Conservation (phyloP, 2,329 filamentous ascomycete genomes). For the Sporothrix dimorphospora region DNA sequence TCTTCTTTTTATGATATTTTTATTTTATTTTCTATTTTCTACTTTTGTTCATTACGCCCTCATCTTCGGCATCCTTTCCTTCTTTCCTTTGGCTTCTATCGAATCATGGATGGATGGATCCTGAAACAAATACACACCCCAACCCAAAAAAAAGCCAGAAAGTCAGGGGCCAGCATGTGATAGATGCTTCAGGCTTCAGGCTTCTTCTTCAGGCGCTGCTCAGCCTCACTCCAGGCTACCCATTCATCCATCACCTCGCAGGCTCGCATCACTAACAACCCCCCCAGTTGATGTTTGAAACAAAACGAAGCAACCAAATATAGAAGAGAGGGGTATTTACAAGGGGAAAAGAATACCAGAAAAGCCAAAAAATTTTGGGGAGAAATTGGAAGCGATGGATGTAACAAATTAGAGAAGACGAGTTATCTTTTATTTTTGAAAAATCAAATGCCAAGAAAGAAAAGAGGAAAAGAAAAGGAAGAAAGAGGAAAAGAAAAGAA, state of each 20-base stretch:
- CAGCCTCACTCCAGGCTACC: background rate
- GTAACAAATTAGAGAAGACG: background rate
- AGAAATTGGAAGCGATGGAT: no score
- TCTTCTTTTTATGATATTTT: background rate
- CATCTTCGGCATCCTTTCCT: background rate
- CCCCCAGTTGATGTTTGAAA: background rate
- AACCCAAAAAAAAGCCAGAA: slow-evolving; percentile 2
- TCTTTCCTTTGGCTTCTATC: background rate
- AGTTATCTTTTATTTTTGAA: no score
- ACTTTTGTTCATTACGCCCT: background rate
- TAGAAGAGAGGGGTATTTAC: background rate
- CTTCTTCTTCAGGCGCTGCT: background rate
- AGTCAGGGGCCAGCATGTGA: slow-evolving; percentile 5
- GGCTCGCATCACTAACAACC: background rate
- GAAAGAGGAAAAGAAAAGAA: background rate
- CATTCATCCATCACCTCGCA: background rate
- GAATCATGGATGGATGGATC: background rate
- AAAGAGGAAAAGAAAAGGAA: background rate
- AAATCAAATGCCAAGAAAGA: background rate
- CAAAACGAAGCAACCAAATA: slow-evolving; percentile 1
- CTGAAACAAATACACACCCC: slow-evolving; percentile 2
- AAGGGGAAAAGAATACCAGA: background rate
- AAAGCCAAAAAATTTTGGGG: no score
- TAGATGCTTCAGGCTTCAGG: background rate
- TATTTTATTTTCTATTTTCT: background rate